Percentiles rank a stretch among this genome's conserved stretches.
phyloP scores from a whole-genome alignment of 2,329 filamentous ascomycete genomes.

The Fonsecaea multimorphosa region DNA sequence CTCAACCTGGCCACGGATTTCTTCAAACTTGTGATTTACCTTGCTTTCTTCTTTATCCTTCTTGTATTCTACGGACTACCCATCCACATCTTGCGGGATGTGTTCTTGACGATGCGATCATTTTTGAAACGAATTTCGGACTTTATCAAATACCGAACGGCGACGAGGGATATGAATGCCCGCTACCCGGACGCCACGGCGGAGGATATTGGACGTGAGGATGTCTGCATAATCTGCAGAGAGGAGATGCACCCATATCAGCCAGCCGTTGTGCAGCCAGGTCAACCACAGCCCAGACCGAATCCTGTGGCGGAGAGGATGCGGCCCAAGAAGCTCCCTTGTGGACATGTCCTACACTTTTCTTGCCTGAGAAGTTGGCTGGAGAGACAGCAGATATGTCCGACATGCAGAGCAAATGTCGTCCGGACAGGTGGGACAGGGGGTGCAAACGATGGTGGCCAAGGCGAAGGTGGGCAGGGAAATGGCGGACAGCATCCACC shows the following conservation, averaged over 20 bases:
- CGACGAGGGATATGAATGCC: constrained; percentile 90
- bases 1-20: constrained; percentile 88
- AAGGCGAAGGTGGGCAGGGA: constrained; percentile 37
- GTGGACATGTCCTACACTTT: constrained; percentile 92
- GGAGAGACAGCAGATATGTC: constrained; percentile 95
- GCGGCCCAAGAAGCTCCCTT: constrained; percentile 93
- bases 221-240: constrained; percentile 96
- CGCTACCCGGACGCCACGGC: constrained; percentile 87
- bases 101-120: constrained; percentile 90
- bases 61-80: constrained; percentile 93
- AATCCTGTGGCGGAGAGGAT: constrained; percentile 74
- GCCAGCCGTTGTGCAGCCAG: constrained; percentile 52
- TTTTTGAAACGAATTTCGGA: constrained; percentile 90
- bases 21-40: constrained; percentile 85
- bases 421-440: constrained; percentile 47
- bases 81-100: constrained; percentile 93
- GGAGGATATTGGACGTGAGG: constrained; percentile 82
- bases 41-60: constrained; percentile 90
- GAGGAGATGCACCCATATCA: constrained; percentile 91
- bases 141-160: constrained; percentile 86
- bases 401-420: constrained; percentile 87
- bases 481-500: constrained; percentile 40
- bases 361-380: constrained; percentile 96
- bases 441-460: constrained; percentile 40
- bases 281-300: constrained; percentile 41